Conservation (phyloP, 2,329 filamentous ascomycete species). For the Aureobasidium leucospermi region DNA sequence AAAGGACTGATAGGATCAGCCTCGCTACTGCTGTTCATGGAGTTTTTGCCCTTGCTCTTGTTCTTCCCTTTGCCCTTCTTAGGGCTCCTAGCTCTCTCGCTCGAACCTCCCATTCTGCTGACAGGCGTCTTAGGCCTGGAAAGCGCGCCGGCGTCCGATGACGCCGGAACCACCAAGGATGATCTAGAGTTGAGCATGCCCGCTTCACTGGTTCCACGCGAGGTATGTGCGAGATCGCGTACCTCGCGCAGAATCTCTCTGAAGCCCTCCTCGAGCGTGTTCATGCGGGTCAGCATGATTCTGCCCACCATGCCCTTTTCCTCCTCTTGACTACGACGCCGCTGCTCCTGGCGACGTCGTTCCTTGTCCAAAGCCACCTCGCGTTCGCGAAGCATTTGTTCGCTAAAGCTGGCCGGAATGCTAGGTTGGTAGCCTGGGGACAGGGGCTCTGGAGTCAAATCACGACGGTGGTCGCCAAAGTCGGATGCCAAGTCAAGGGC, state of each 20-base stretch:
- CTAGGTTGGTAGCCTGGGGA: slow-evolving; percentile 27
- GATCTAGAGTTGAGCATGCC: slow-evolving; percentile 5
- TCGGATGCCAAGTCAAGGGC: slow-evolving; percentile 67
- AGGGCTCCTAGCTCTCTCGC: slow-evolving; percentile 3
- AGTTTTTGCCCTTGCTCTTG: slow-evolving; percentile 9
- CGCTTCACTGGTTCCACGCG: slow-evolving; percentile 24
- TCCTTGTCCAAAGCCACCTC: slow-evolving; percentile 40
- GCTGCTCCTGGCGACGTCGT: slow-evolving; percentile 30
- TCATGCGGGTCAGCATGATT: slow-evolving; percentile 83
- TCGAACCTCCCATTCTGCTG: neutral
- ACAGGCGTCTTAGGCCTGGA: slow-evolving; percentile 9
- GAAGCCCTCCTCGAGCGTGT: slow-evolving; percentile 85
- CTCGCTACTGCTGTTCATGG: neutral
- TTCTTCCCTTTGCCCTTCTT: slow-evolving; percentile 2
- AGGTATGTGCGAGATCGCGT: slow-evolving; percentile 22
- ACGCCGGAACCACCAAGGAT: neutral
- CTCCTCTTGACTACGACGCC: slow-evolving; percentile 34
- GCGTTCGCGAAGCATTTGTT: slow-evolving; percentile 46
- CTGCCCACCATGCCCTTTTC: slow-evolving; percentile 68
- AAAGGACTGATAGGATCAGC: slow-evolving; percentile 2
- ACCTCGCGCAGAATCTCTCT: slow-evolving; percentile 51
- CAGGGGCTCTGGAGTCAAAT: slow-evolving; percentile 44
- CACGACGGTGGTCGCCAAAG: slow-evolving; percentile 45
- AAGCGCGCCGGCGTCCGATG: neutral
- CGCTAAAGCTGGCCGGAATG: slow-evolving; percentile 30